Base-by-base conservation (phyloP, 2,329 filamentous ascomycete species). In the Verticillium isaacii region DNA sequence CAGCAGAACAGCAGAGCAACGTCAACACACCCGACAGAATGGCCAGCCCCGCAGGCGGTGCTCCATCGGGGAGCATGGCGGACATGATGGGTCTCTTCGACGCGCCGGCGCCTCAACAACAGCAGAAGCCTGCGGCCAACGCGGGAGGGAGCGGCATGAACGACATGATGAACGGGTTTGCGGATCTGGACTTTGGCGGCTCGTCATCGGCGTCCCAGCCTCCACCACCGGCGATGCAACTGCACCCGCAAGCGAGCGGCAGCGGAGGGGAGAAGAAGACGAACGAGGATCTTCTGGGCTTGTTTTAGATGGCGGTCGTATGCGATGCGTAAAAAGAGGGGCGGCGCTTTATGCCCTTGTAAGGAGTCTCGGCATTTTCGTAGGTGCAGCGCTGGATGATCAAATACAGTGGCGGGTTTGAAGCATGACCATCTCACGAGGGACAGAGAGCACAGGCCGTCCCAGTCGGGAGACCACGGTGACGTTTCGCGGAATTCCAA, bases 151-250 rank as follows among this genome's bases (percentile, higher is more conserved):
- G 77, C 69, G 91, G 88, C 60, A 85, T 97, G 82, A 91, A 91
- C 67, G 93, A 98, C 75, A 79, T 99, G 70, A 89, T 97, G 81
- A 92, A 92, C 71, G 93, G 93, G 1, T 96, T 99, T 72, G 91
- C 88, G 32, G 87, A 87, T 5, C 81, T 99, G 78, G 88, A 92
- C 76, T 80, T 99, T 71, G 85, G 87, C 56, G 86, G 85, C 50
- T 77, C 79, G 5, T 60, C 61, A 29, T 68, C 70, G 58, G 65
- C 70, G 17, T 85, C 80, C 66, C 85, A 88, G 66, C 86, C 90
- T 19, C 83, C 89, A 36, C 88, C 89, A 17, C 80, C 89, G 5
- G 79, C 81, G 12, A 83, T 86, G 72, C 84, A 90, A 70, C 72
- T 87, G 66, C 75, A 78, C 58, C 45, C 45, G 45, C 72, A 74